These are phyloP conservation scores for Curvularia sp. DNA, from an alignment of 2,329 filamentous ascomycete species.

Conservation along the genomic window DNA sequence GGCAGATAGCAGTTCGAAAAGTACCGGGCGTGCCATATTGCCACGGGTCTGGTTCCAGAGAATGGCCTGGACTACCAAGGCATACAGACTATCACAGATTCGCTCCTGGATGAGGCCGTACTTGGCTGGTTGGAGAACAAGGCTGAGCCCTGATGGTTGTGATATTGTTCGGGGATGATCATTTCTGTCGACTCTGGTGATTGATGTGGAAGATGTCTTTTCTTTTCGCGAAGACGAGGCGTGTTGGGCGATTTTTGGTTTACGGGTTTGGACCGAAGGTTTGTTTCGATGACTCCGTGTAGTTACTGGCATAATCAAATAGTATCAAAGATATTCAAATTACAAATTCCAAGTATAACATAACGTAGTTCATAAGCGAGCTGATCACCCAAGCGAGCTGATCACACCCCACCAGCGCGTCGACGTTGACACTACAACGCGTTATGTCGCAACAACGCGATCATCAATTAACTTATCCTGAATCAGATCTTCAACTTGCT, in stretches of 20 bases:
- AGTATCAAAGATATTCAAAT: background rate
- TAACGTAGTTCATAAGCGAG: too few relatives aligned
- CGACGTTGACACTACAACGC: too few relatives aligned
- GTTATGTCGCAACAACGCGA: too few relatives aligned
- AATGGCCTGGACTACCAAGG: constrained; percentile 79
- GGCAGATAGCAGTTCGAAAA: constrained; percentile 69
- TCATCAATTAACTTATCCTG: too few relatives aligned
- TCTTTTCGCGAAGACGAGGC: constrained; percentile 9
- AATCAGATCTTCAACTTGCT: too few relatives aligned
- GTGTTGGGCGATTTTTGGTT: background rate
- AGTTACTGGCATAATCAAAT: constrained; percentile 1
- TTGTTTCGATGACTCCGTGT: constrained; percentile 6
- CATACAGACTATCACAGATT: constrained; percentile 76
- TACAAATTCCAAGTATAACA: background rate
- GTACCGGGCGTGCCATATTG: constrained; percentile 74
- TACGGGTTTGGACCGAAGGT: background rate
- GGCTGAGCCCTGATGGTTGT: constrained; percentile 29
- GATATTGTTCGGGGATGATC: constrained; percentile 18
- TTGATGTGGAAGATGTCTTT: background rate
- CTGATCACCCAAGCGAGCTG: too few relatives aligned
- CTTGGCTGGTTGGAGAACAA: constrained; percentile 30
- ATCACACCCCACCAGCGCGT: too few relatives aligned
- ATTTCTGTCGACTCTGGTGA: constrained; percentile 20
- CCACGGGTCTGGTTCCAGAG: constrained; percentile 85
- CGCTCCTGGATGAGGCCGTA: constrained; percentile 89